Evolutionary conservation across 2,329 filamentous ascomycete species (phyloP).

Genomic region (Hypoxylon sp.): DNA sequence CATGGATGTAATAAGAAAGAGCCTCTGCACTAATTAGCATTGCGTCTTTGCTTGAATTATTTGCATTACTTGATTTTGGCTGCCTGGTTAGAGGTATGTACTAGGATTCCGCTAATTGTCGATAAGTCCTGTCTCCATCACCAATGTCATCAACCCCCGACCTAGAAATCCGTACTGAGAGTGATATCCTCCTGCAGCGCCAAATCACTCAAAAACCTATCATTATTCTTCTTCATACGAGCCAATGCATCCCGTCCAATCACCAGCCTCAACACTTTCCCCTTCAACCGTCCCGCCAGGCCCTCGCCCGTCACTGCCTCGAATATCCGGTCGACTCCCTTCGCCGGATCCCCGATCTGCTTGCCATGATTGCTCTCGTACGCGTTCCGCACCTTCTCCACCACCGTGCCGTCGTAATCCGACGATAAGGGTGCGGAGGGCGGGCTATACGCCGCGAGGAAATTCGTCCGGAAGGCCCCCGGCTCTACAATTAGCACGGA

Average conservation of each 20-base stretch:
- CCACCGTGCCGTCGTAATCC: conserved; percentile 42
- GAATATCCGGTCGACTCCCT: conserved; percentile 55
- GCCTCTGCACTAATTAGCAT: not conserved
- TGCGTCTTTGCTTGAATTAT: not conserved
- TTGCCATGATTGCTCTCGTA: conserved; percentile 43
- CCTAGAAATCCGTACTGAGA: conserved; percentile 42
- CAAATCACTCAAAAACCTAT: conserved; percentile 43
- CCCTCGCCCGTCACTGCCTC: conserved; percentile 54
- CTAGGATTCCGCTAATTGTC: not conserved
- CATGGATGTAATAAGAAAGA: not conserved
- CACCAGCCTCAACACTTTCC: conserved; percentile 54
- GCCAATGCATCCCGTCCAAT: conserved; percentile 54
- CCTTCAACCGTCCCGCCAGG: conserved; percentile 50
- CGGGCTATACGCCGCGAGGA: conserved; percentile 48
- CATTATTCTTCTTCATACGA: conserved; percentile 43
- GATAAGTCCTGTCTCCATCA: not conserved
- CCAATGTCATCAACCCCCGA: not conserved
- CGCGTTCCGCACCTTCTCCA: conserved; percentile 18
- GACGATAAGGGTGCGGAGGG: conserved; percentile 41
- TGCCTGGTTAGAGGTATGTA: not conserved
- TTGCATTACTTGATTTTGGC: not conserved
- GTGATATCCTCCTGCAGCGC: conserved; percentile 43
- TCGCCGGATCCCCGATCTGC: conserved; percentile 54
- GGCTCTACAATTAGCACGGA: conserved; percentile 58
- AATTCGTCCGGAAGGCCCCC: conserved; percentile 59